Evolutionary conservation across 1,284 basidiomycete genomes (phyloP), one percentile per base, ranked within the genome.

Genomic region (Ganoderma meredithae): DNA sequence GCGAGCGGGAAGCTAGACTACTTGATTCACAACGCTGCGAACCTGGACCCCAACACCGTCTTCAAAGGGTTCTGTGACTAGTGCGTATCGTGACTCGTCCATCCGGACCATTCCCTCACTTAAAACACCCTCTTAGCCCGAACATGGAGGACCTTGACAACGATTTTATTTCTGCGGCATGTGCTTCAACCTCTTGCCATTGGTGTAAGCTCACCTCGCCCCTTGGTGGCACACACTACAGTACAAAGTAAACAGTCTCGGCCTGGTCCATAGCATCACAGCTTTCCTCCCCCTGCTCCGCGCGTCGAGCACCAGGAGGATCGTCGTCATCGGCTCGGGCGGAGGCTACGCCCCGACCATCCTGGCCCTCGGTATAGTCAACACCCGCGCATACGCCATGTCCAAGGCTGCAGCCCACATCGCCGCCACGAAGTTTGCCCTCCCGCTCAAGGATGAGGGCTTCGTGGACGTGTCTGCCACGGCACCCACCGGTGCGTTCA

Each of bases 341-440:
- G 66, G 77, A 9, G 83, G 70, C 7, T 79, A 82, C 65, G 52
- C 73, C 7, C 77, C 80, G 13, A 62, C 78, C 31, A 77, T 73
- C 9, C 52, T 75, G 13, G 36, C 55, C 4, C 41, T 62, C 22
- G 73, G 69, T 47, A 52, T 72, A 10, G 33, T 60, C 1, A 61
- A 58, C 58, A 41, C 63, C 22, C 65, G 69, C 3, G 74, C 81
- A 15, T 84, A 84, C 72, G 65, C 73, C 8, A 75, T 80, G 22
- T 77, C 79, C 39, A 83, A 83, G 69, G 79, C 81, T 3, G 82
- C 79, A 0, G 62, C 80, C n/a, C 80, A 82, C 65, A 78, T 84
- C 76, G 79, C 76, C 40, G 75, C 78, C 17, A 79, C 77, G 15
- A 83, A 84, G 70, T 84, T 80, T 68, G 81, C 83, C 0, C 68